phyloP scores from a whole-genome alignment of 1,139 yeast genomes.

The Yamadazyma songkhlaensis region DNA sequence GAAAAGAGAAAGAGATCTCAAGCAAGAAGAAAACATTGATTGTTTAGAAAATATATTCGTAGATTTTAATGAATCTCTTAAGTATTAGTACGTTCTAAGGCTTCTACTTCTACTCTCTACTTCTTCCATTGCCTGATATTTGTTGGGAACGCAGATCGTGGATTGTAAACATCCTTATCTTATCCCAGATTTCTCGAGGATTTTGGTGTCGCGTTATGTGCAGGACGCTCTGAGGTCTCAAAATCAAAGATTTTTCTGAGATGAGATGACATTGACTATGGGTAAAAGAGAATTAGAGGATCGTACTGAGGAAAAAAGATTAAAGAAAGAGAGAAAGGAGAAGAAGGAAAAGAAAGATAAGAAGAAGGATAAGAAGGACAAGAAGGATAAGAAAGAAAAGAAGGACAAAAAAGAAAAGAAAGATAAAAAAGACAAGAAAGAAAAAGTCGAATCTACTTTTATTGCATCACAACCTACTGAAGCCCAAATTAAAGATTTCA shows the following conservation, averaged over 20 bases:
- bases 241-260: conserved; percentile 2
- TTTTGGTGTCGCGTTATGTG: neutral
- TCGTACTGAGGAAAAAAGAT: conserved; percentile 25
- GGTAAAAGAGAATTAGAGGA: conserved; percentile 26
- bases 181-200: conserved; percentile 2
- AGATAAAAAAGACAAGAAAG: conserved; percentile 37
- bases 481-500: conserved; percentile 58
- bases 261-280: conserved; percentile 15
- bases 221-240: conserved; percentile 1
- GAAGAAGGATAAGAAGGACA: conserved; percentile 20
- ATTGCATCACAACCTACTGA: conserved; percentile 43
- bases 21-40: conserved; percentile 1
- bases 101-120: too few relatives aligned
- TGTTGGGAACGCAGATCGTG: neutral
- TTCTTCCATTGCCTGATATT: too few relatives aligned
- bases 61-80: too few relatives aligned
- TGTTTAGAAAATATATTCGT: too few relatives aligned
- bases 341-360: conserved; percentile 33
- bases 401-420: conserved; percentile 22
- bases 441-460: conserved; percentile 45
- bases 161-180: neutral
- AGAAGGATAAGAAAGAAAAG: conserved; percentile 20
- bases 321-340: conserved; percentile 38
- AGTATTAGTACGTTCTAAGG: too few relatives aligned
- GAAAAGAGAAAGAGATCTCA: conserved; percentile 11